These are phyloP conservation scores for Hordeum pubiflorum DNA, from an alignment of 202 grass and related monocot genomes.

Conservation along the genomic window DNA sequence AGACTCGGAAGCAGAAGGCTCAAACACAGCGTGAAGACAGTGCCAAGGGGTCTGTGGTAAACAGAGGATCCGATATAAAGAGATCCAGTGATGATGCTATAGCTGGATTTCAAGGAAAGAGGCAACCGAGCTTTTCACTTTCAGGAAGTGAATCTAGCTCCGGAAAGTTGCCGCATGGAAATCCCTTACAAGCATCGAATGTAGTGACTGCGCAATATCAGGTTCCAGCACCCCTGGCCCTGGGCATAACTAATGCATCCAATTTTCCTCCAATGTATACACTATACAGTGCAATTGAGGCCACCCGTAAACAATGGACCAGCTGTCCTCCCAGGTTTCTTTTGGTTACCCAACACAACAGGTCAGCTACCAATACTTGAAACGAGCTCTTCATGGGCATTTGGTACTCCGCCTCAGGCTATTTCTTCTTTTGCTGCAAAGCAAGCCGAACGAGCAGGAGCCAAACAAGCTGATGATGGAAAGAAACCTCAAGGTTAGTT, in stretches of 20 bases:
- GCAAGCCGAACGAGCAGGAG: constrained; percentile 35
- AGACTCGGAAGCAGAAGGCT: constrained; percentile 83
- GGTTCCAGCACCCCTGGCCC: constrained; percentile 33
- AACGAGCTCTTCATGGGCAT: constrained; percentile 79
- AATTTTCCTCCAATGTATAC: constrained; percentile 39
- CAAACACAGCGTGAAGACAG: constrained; percentile 56
- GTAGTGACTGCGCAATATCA: constrained; percentile 39
- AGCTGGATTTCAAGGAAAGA: constrained; percentile 56
- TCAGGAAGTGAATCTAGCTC: constrained; percentile 49
- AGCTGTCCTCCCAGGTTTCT: constrained; percentile 41
- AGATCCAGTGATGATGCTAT: constrained; percentile 34
- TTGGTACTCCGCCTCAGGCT: constrained; percentile 43
- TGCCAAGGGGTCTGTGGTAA: constrained; percentile 59
- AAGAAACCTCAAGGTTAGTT: constrained; percentile 60
- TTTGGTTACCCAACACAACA: constrained; percentile 77
- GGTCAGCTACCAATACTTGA: constrained; percentile 82
- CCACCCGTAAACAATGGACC: constrained; percentile 46
- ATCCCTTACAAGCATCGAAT: constrained; percentile 61
- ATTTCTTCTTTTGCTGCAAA: constrained; percentile 37
- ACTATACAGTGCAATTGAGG: constrained; percentile 50
- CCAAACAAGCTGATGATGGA: constrained; percentile 41
- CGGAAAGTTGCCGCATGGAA: constrained; percentile 42
- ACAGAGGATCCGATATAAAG: constrained; percentile 51
- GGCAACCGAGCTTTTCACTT: constrained; percentile 44
- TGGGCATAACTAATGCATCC: constrained; percentile 22